Evolutionary conservation across 306 rosid genomes (phyloP), one percentile per base, ranked within the genome.

Genomic region (Cucurbita pepo): DNA sequence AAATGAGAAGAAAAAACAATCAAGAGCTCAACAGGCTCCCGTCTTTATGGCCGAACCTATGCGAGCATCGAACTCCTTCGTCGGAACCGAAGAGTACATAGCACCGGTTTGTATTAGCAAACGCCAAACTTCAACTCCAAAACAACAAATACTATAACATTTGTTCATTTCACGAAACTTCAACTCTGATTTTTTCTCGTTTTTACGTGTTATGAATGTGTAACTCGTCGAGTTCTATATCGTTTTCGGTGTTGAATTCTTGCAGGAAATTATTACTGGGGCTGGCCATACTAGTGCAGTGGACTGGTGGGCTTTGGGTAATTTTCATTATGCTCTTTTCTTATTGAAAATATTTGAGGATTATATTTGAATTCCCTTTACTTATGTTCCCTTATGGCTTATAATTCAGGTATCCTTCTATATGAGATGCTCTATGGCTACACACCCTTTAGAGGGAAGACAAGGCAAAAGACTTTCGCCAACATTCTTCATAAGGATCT

Each of bases 301-400:
- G 73, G 99, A 94, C 82, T 94, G 99, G 99, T 94, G 99, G 99
- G 97, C 99, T 77, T 87, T 94, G 63, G 99, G 99, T 94, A 88
- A 69, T 37, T 76, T 71, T 60, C 54, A 77, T 54, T 25, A 14
- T 74, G 16, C 15, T 69, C 56, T 69, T 34, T 50, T 13, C 16
- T 30, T 8, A 69, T 51, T 48, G 57, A 48, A 7, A 69, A 21
- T 73, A 38, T 56, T 73, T 19, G n/a, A 67, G 62, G 40, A 73
- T 44, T 56, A 56, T 15, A 38, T 43, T 25, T 25, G 44, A 45
- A 55, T 30, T 56, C 37, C 10, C 10, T 15, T 64, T 48, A 34
- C 4, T 14, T 10, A 53, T 53, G 59, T 53, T 15, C 1, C 8
- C 19, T 36, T 6, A 12, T 55, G 5, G 37, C 21, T 51, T 18